Evolutionary conservation across 352 stramenopile species (phyloP).

Genomic region (Pythium rhizo-oryzae): DNA sequence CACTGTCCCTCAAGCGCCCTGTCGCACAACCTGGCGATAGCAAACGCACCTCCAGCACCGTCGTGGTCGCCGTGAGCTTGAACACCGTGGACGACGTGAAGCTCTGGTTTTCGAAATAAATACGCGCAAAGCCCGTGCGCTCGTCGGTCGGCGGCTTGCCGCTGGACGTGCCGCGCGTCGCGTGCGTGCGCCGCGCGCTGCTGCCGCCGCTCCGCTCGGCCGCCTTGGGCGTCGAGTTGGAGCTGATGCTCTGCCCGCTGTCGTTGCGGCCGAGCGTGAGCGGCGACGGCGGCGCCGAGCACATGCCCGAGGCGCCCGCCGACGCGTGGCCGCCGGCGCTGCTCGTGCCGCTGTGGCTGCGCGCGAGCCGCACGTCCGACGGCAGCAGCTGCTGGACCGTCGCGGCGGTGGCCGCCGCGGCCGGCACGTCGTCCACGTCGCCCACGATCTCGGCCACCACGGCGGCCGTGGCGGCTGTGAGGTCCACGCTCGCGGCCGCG

Average conservation of each 20-base stretch:
- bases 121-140: constrained; percentile 72
- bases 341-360: background rate
- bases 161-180: background rate
- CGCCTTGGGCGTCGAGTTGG: background rate
- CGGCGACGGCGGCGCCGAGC: constrained; percentile 1
- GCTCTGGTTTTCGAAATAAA: constrained; percentile 85
- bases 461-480: background rate
- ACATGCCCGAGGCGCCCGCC: background rate
- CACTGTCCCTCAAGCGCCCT: too few species aligned
- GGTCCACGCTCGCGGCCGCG: background rate
- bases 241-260: constrained; percentile 22
- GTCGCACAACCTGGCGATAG: too few species aligned
- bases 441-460: background rate
- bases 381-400: constrained; percentile 8
- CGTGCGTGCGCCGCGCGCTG: too few species aligned
- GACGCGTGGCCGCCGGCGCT: background rate
- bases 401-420: background rate
- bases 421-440: background rate
- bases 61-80: constrained; percentile 66
- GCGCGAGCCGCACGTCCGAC: constrained; percentile 8
- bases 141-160: constrained; percentile 45
- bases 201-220: constrained; percentile 12
- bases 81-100: constrained; percentile 87
- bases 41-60: constrained; percentile 60
- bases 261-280: constrained; percentile 21